These are phyloP conservation scores for Oryza brachyantha DNA, from an alignment of 176 grass and related monocot genomes.

Conservation along the genomic window DNA sequence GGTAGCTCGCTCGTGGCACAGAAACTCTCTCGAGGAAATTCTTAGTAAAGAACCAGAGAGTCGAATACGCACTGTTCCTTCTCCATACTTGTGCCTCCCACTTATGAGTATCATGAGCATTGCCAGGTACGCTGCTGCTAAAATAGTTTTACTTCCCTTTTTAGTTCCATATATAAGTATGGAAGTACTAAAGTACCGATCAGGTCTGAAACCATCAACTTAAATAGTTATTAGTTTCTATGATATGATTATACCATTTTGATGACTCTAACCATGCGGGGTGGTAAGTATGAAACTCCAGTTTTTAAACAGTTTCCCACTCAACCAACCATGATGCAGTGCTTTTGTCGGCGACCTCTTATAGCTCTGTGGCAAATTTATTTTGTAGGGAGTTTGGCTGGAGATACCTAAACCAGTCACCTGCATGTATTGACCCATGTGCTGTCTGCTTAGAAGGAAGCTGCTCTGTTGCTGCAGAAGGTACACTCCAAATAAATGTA, in stretches of 20 bases:
- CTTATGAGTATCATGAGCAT: constrained; percentile 94
- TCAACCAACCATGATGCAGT: neutral
- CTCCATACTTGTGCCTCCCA: constrained; percentile 84
- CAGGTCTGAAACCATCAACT: neutral
- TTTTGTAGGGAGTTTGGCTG: constrained; percentile 83
- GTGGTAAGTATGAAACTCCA: neutral
- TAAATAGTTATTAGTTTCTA: constrained; percentile 9
- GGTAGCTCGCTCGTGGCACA: constrained; percentile 79
- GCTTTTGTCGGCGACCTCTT: neutral
- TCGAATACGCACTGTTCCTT: constrained; percentile 52
- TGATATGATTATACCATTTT: neutral
- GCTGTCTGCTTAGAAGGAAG: constrained; percentile 85
- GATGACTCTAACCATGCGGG: neutral
- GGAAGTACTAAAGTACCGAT: neutral
- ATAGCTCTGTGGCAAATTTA: neutral
- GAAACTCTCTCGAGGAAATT: constrained; percentile 75
- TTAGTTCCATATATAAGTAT: neutral
- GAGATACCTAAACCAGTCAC: constrained; percentile 53
- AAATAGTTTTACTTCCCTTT: neutral
- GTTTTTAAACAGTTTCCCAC: neutral
- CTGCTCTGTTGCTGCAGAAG: constrained; percentile 85
- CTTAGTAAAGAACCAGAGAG: constrained; percentile 52
- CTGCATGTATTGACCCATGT: constrained; percentile 83
- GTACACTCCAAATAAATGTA: constrained; percentile 30
- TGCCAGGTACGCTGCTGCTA: constrained; percentile 57